phyloP scores from a whole-genome alignment of 2,329 filamentous ascomycete genomes.

The Colletotrichum viniferum region DNA sequence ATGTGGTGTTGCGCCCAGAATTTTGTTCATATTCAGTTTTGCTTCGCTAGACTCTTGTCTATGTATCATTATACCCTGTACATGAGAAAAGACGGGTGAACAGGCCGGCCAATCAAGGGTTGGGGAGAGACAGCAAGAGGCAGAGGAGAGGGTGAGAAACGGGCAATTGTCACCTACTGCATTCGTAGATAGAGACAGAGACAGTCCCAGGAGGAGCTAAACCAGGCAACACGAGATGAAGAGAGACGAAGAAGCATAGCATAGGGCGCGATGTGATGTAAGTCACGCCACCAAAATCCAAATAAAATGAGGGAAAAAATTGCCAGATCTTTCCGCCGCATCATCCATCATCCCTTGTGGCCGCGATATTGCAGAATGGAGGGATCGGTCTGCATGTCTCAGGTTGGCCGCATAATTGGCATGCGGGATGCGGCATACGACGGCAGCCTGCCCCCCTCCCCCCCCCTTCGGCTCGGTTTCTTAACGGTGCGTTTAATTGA shows the following conservation, averaged over 20 bases:
- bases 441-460: background rate
- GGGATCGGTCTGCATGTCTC: slow-evolving; percentile 20
- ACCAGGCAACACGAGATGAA: background rate
- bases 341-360: background rate
- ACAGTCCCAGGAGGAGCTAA: background rate
- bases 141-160: background rate
- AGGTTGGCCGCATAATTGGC: slow-evolving; percentile 16
- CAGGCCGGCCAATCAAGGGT: background rate
- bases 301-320: background rate
- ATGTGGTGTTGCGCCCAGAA: background rate
- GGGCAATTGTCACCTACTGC: background rate
- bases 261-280: background rate
- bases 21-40: background rate
- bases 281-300: background rate
- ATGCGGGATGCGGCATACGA: slow-evolving; percentile 17
- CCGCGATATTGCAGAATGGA: slow-evolving; percentile 7
- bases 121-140: background rate
- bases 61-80: slow-evolving; percentile 21
- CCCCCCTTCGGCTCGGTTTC: slow-evolving; percentile 3
- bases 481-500: slow-evolving; percentile 5
- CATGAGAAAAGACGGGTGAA: slow-evolving; percentile 9
- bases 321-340: background rate
- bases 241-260: background rate
- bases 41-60: background rate
- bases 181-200: background rate